phyloP scores from a whole-genome alignment of 192 early-diverging fungal species.

The Rhizoclosmatium globosum region DNA sequence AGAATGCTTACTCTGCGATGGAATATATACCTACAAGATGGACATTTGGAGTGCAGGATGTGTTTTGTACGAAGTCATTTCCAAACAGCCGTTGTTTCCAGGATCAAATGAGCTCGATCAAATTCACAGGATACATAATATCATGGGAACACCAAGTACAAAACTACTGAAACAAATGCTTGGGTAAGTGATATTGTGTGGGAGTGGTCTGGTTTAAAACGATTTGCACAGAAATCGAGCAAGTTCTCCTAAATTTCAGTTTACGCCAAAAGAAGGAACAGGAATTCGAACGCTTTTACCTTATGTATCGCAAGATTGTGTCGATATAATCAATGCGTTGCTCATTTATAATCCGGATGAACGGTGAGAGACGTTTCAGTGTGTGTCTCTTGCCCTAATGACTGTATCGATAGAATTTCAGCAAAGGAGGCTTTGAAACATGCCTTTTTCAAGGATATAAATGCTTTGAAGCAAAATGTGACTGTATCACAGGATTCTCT shows the following conservation, averaged over 20 bases:
- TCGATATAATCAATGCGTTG: constrained; percentile 56
- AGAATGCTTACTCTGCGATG: constrained; percentile 68
- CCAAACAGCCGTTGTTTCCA: constrained; percentile 64
- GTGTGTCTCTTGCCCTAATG: neutral
- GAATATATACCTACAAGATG: constrained; percentile 67
- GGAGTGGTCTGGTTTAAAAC: neutral
- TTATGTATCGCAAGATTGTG: constrained; percentile 51
- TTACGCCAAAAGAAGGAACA: constrained; percentile 59
- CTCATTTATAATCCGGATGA: constrained; percentile 63
- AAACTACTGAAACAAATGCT: constrained; percentile 62
- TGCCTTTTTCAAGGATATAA: constrained; percentile 55
- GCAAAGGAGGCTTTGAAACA: constrained; percentile 55
- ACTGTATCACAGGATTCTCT: constrained; percentile 20
- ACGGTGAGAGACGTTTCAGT: constrained; percentile 37
- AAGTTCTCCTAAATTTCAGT: constrained; percentile 58
- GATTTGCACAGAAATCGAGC: constrained; percentile 38
- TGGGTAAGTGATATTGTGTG: constrained; percentile 44
- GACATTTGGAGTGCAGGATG: constrained; percentile 72
- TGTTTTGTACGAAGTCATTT: constrained; percentile 66
- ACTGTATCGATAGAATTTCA: constrained; percentile 45
- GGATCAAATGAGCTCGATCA: constrained; percentile 70
- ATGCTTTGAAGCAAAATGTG: constrained; percentile 3
- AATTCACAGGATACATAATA: constrained; percentile 65
- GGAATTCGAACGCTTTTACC: constrained; percentile 57
- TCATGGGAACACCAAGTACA: constrained; percentile 63